A percentile compares a stretch with the other conserved stretches of the same genome.
Evolutionary conservation across 345 rosid genomes (phyloP).

Genomic region (Turritis glabra): DNA sequence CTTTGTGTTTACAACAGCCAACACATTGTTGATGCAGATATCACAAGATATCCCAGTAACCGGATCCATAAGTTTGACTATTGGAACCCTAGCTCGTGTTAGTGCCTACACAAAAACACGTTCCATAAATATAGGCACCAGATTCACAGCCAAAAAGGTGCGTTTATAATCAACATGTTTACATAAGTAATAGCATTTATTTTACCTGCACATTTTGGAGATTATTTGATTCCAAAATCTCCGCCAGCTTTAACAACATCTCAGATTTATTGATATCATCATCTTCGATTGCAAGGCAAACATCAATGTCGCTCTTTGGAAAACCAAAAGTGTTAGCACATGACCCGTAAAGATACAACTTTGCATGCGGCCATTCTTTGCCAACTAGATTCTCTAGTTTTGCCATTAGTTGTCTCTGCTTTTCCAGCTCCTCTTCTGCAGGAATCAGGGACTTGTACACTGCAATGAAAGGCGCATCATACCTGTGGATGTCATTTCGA

Average conservation of each 20-base stretch:
- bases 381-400: constrained; percentile 67
- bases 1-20: constrained; percentile 97
- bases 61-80: constrained; percentile 98
- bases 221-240: constrained; percentile 74
- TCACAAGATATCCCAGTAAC: constrained; percentile 91
- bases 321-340: constrained; percentile 96
- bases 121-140: background rate
- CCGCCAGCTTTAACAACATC: constrained; percentile 79
- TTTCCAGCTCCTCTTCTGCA: constrained; percentile 74
- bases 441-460: constrained; percentile 80
- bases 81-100: constrained; percentile 93
- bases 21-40: constrained; percentile 87
- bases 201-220: constrained; percentile 92
- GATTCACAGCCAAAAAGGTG: background rate
- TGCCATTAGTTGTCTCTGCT: constrained; percentile 73
- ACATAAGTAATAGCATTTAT: background rate
- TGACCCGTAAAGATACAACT: constrained; percentile 83
- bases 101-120: constrained; percentile 56
- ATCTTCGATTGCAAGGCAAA: constrained; percentile 75
- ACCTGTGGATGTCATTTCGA: constrained; percentile 63
- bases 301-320: constrained; percentile 92
- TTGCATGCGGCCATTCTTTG: constrained; percentile 92
- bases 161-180: background rate
- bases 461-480: constrained; percentile 57
- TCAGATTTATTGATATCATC: constrained; percentile 63